Percentiles rank a stretch among this genome's conserved stretches.
These are phyloP conservation scores for Coriaria nepalensis DNA, from an alignment of 306 rosid species.

Conservation along the genomic window DNA sequence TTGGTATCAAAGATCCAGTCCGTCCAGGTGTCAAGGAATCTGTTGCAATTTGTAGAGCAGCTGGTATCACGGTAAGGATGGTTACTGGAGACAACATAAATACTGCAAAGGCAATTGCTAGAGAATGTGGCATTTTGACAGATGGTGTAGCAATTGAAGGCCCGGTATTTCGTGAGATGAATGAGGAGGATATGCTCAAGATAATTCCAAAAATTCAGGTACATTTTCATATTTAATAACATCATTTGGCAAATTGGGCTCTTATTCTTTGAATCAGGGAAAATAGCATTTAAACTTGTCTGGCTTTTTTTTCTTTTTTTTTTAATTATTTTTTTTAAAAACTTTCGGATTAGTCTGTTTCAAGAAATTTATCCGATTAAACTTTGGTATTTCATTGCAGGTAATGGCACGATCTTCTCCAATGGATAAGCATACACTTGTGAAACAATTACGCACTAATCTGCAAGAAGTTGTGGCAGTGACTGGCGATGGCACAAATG, in stretches of 20 bases:
- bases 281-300: too few species aligned
- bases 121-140: conserved; percentile 93
- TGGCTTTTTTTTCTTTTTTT: too few species aligned
- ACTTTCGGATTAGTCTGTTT: conserved; percentile 7
- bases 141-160: conserved; percentile 95
- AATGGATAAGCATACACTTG: conserved; percentile 89
- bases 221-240: conserved; percentile 2
- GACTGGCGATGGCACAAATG: conserved; percentile 97
- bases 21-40: conserved; percentile 94
- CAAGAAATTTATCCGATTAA: conserved; percentile 12
- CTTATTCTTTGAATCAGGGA: too few species aligned
- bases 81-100: conserved; percentile 94
- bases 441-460: conserved; percentile 68
- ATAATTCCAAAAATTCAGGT: conserved; percentile 88
- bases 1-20: conserved; percentile 97
- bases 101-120: conserved; percentile 97
- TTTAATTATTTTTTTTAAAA: too few species aligned
- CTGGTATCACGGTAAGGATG: conserved; percentile 87
- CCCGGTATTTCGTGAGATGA: conserved; percentile 73
- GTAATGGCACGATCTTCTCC: conserved; percentile 99
- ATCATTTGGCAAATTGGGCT: not conserved
- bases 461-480: conserved; percentile 91
- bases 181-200: conserved; percentile 43
- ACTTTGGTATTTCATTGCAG: conserved; percentile 26
- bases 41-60: conserved; percentile 83